Evolutionary conservation across 1,284 basidiomycete species (phyloP).

Genomic region (Moesziomyces antarcticus): DNA sequence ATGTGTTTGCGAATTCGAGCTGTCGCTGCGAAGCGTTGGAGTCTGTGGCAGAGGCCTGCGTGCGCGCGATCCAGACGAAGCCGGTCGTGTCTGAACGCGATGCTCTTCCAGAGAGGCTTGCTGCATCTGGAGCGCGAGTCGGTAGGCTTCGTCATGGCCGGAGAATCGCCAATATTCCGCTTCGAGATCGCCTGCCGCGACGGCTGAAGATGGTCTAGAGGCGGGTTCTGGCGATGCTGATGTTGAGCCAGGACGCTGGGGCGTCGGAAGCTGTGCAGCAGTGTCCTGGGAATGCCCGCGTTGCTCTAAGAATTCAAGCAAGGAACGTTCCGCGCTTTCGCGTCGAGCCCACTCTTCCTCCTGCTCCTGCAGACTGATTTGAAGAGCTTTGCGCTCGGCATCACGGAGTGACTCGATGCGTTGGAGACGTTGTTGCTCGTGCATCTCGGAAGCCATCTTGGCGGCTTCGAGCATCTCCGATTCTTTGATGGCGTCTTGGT

Average conservation of each 20-base stretch:
- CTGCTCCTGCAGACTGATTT: conserved; percentile 42
- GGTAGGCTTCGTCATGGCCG: conserved; percentile 44
- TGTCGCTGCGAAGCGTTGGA: conserved; percentile 1
- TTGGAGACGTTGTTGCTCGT: conserved; percentile 15
- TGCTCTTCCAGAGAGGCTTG: conserved; percentile 11
- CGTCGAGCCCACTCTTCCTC: conserved; percentile 49
- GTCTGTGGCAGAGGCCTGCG: conserved; percentile 28
- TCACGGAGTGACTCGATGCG: conserved; percentile 22
- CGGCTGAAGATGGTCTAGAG: neutral
- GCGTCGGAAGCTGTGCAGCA: neutral
- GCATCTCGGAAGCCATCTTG: conserved; percentile 22
- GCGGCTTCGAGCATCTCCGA: conserved; percentile 29
- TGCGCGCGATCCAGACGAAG: conserved; percentile 2
- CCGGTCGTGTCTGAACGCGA: neutral
- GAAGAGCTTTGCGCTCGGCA: conserved; percentile 36
- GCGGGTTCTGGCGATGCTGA: neutral
- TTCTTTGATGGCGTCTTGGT: conserved; percentile 21
- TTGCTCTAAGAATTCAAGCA: conserved; percentile 36
- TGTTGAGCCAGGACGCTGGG: neutral
- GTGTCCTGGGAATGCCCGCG: neutral
- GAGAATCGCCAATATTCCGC: conserved; percentile 43
- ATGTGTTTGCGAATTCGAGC: neutral
- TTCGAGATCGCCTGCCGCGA: conserved; percentile 10
- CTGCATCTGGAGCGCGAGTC: conserved; percentile 41
- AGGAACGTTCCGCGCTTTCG: conserved; percentile 37